Evolutionary conservation across 768 basidiomycete genomes (phyloP), one percentile per base, ranked within the genome.

Genomic region (Mycena rebaudengoi): DNA sequence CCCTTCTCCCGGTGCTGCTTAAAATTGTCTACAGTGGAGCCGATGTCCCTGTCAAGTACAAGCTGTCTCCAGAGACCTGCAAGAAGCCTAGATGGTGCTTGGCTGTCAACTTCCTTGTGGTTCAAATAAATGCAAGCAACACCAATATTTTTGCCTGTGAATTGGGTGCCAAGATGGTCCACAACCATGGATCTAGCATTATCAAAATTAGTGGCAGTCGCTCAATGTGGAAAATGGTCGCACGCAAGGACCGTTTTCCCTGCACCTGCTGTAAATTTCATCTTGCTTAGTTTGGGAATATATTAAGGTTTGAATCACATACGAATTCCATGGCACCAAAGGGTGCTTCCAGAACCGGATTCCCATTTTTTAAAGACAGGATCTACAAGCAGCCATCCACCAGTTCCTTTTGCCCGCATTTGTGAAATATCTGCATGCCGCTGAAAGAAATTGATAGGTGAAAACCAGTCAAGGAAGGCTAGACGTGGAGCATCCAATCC

Each of bases 201-300:
- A 12, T 30, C n/a, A 29, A 26, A 43, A 16, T 40, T 30, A 41
- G 11, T 5, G 18, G 28, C 20, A 44, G 30, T n/a, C 5, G 25
- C 7, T 25, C 28, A 56, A 45, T 44, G 39, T 13, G 21, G 30
- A 45, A 21, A 56, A 32, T 30, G 29, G 13, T 5, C 55, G 5
- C 30, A 60, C 59, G 29, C 30, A 21, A 60, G 59, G 30, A 60
- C 49, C 23, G 59, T 60, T 33, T 60, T 60, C 23, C 59, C 59
- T 7, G 41, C 54, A 29, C 54, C 54, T 10, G 54, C 54, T 51
- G 12, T n/a, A n/a, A n/a, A n/a, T 50, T 26, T 25, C 8, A 60
- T 2, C 26, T 43, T 32, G 18, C 26, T 40, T 13, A 50, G 40
- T 40, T 40, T n/a, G 13, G n/a, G 45, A 33, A 16, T 13, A 43